Base-by-base conservation (phyloP, 257 asterid species). In the Cinchona pubescens region DNA sequence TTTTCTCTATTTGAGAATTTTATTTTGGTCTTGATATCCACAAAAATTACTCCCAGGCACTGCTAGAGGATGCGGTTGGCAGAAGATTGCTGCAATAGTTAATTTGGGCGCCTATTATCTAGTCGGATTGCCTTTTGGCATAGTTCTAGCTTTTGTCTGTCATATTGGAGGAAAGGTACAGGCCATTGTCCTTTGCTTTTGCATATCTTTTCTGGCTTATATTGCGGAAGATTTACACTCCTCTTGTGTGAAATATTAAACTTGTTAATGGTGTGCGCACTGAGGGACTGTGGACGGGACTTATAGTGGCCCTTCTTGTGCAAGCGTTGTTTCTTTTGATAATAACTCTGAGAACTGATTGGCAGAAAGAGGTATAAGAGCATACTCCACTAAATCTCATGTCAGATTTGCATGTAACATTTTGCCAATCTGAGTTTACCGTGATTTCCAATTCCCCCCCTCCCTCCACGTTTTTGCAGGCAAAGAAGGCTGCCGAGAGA, bases 41-140 rank as follows among this genome's bases (percentile, higher is more conserved):
- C n/a, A n/a, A n/a, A 30, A 49, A 18, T 27, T 19, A 46, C 19
- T 10, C 21, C 2, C 79, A 85, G 93, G 93, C 7, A 78, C 81
- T 58, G 90, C 91, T 37, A 81, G 92, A 69, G 96, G 95, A 5
- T 87, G 95, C 74, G 96, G 96, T 14, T 86, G 95, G 96, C 95
- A 91, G 80, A 89, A 87, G 77, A 87, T 89, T 19, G 95, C 91
- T 13, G 96, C 96, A 35, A 66, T 84, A 0, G 86, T 89, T 3
- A 91, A 91, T 62, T 75, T 91, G 70, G 96, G 79, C 3, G 80
- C 96, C 4, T 89, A 89, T 76, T 89, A 89, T 64, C 72, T 91
- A 3, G 79, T 88, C 35, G 96, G 96, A 1, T 82, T 91, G 42
- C 96, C 96, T 2, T 74, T 82, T 14, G 90, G 87, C 8, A 32